Conservation (phyloP, 2,329 filamentous ascomycete species). For the Fusarium sp. region DNA sequence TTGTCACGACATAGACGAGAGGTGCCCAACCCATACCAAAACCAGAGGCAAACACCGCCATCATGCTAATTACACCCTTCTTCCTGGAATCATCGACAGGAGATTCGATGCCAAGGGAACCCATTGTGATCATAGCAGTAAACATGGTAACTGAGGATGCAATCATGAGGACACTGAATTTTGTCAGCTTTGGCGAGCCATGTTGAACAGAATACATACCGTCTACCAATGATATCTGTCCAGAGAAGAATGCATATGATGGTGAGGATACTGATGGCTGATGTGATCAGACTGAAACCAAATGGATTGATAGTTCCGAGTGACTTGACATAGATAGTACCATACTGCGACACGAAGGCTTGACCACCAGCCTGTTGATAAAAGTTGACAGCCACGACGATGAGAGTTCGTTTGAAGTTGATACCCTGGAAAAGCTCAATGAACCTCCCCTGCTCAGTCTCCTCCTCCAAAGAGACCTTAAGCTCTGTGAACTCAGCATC, state of each 20-base stretch:
- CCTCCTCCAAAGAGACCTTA: constrained; percentile 20
- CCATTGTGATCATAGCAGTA: constrained; percentile 43
- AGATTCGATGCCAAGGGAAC: constrained; percentile 33
- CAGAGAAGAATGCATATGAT: neutral
- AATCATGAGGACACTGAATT: constrained; percentile 12
- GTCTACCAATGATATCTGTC: constrained; percentile 28
- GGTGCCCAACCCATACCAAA: constrained; percentile 31
- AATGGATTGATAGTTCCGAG: constrained; percentile 47
- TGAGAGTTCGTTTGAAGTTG: constrained; percentile 31
- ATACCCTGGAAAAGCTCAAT: constrained; percentile 22
- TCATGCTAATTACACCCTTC: constrained; percentile 43
- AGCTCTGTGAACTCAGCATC: constrained; percentile 32
- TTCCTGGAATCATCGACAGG: constrained; percentile 34
- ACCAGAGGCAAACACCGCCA: constrained; percentile 38
- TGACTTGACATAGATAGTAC: constrained; percentile 37
- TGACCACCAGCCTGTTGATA: constrained; percentile 40
- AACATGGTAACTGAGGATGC: constrained; percentile 36
- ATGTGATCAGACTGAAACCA: constrained; percentile 41
- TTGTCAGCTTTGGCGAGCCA: accelerated
- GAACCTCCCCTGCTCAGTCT: constrained; percentile 32
- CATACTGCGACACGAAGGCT: constrained; percentile 40
- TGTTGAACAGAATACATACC: neutral
- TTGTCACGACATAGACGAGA: constrained; percentile 36
- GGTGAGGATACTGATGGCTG: constrained; percentile 32
- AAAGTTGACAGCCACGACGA: constrained; percentile 32